phyloP scores from a whole-genome alignment of 495 filamentous ascomycete species.

The Beverwykella pulmonaria region DNA sequence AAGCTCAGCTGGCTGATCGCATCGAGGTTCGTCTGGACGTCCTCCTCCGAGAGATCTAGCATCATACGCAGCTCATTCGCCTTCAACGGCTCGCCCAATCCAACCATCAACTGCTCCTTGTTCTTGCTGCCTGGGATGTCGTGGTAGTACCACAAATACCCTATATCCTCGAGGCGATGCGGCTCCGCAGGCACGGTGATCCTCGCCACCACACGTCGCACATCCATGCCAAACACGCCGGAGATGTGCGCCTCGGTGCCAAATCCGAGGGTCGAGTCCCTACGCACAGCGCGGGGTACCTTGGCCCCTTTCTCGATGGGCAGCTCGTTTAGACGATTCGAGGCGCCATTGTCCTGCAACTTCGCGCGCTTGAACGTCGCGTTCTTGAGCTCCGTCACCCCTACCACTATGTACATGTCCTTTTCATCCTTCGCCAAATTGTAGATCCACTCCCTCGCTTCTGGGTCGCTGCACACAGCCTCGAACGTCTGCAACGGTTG shows the following conservation, averaged over 20 bases:
- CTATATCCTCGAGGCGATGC: constrained; percentile 25
- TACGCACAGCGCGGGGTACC: constrained; percentile 29
- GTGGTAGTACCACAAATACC: constrained; percentile 27
- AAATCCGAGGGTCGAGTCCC: constrained; percentile 29
- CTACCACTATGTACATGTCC: constrained; percentile 35
- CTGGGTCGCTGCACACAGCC: constrained; percentile 32
- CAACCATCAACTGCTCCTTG: constrained; percentile 37
- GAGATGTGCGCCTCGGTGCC: constrained; percentile 26
- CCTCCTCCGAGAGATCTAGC: constrained; percentile 36
- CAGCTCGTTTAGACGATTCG: constrained; percentile 24
- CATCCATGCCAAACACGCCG: constrained; percentile 39
- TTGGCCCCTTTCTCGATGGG: constrained; percentile 36
- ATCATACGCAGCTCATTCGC: constrained; percentile 38
- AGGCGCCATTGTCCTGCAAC: constrained; percentile 34
- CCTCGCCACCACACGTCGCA: constrained; percentile 18
- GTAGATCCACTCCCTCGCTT: constrained; percentile 32
- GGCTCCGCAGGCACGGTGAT: constrained; percentile 32
- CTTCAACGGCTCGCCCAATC: constrained; percentile 32
- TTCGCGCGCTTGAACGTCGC: constrained; percentile 37
- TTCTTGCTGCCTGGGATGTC: constrained; percentile 21
- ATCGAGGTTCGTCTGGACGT: constrained; percentile 30
- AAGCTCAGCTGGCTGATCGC: constrained; percentile 35
- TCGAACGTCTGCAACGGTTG: constrained; percentile 24
- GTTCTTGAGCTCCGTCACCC: constrained; percentile 38
- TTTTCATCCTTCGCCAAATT: constrained; percentile 7